Evolutionary conservation across 768 basidiomycete genomes (phyloP).

Genomic region (Tylopilus sp.): DNA sequence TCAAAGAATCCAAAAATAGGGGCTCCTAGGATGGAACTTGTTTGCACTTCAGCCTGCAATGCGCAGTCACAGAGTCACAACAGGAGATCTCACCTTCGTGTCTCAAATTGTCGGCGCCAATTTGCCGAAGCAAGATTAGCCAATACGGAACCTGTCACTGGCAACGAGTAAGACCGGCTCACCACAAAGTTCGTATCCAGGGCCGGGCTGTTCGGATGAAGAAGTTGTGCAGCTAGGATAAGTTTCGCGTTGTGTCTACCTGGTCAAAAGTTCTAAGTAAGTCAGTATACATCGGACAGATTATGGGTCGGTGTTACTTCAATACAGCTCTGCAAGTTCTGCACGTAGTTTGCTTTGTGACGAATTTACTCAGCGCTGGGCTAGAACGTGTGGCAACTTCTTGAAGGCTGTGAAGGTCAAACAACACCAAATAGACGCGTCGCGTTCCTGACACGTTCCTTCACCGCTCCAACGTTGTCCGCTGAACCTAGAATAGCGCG

Average conservation of each 20-base stretch:
- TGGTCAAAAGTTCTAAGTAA: neutral
- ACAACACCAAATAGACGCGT: conserved; percentile 16
- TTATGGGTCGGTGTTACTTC: neutral
- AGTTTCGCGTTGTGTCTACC: neutral
- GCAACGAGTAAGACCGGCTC: neutral
- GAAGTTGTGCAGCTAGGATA: neutral
- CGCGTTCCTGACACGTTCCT: conserved; percentile 7
- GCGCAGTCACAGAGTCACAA: neutral
- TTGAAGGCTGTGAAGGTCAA: neutral
- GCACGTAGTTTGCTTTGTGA: no score
- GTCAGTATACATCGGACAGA: neutral
- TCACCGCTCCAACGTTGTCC: neutral
- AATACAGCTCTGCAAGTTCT: no score
- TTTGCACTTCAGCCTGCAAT: neutral
- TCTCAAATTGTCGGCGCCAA: neutral
- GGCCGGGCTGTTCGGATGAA: neutral
- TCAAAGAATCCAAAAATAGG: neutral
- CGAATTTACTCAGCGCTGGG: no score
- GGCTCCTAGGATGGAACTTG: neutral
- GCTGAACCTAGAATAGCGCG: no score
- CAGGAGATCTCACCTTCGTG: neutral
- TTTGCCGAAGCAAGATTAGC: neutral
- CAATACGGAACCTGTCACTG: no score
- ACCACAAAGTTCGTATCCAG: neutral
- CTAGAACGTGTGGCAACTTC: no score